Conservation (phyloP, 352 stramenopile species). For the Peronospora farinosa region DNA sequence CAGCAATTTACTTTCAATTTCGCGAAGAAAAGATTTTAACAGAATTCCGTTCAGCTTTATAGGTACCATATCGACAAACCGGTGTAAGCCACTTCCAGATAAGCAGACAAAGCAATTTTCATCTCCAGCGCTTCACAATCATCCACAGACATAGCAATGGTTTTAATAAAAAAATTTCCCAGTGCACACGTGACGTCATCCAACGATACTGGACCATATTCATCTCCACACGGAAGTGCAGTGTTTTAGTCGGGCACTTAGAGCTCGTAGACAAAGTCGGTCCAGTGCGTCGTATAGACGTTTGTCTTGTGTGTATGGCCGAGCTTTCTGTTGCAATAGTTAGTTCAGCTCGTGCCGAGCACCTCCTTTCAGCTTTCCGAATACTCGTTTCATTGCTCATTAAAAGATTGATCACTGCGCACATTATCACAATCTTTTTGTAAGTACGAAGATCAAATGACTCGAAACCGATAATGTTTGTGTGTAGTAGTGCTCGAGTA, state of each 20-base stretch:
- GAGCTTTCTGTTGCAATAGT: slow-evolving; percentile 25
- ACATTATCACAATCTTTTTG: slow-evolving; percentile 4
- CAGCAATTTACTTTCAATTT: slow-evolving; percentile 30
- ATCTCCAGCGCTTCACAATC: slow-evolving; percentile 37
- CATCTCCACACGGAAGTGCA: slow-evolving; percentile 10
- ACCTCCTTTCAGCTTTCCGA: slow-evolving; percentile 6
- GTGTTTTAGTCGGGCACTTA: slow-evolving; percentile 20
- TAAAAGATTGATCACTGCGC: slow-evolving; percentile 21
- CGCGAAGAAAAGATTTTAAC: slow-evolving; percentile 22
- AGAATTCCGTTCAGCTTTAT: slow-evolving; percentile 35
- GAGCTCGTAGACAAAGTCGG: slow-evolving; percentile 13
- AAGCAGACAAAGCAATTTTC: slow-evolving; percentile 28
- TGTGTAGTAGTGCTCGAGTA: slow-evolving; percentile 24
- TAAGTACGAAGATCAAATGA: slow-evolving; percentile 15
- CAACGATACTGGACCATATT: slow-evolving; percentile 10
- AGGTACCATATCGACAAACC: slow-evolving; percentile 33
- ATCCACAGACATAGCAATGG: slow-evolving; percentile 18
- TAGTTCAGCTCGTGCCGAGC: slow-evolving; percentile 14
- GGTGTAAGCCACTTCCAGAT: slow-evolving; percentile 29
- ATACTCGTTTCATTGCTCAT: slow-evolving; percentile 7
- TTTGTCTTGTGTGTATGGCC: slow-evolving; percentile 36
- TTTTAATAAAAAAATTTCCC: slow-evolving; percentile 3
- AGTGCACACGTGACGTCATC: slow-evolving; percentile 12
- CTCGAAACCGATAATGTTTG: slow-evolving; percentile 21
- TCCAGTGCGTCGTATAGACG: slow-evolving; percentile 26